A percentile compares a stretch with the other conserved stretches of the same genome.
phyloP scores from a whole-genome alignment of 495 filamentous ascomycete genomes.

The Neurospora sp. region DNA sequence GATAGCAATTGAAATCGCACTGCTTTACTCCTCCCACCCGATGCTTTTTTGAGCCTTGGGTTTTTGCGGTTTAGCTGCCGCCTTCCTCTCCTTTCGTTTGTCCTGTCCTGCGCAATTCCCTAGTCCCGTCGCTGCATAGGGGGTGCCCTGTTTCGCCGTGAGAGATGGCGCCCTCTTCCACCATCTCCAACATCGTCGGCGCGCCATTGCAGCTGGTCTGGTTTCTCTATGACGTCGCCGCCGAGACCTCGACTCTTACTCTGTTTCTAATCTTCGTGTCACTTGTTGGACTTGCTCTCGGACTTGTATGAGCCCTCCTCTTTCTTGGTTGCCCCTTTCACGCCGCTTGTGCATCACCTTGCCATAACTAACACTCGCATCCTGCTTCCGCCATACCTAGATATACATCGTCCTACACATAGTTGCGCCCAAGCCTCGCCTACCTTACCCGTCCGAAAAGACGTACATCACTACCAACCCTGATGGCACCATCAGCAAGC shows the following conservation, averaged over 20 bases:
- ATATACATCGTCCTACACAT: constrained; percentile 60
- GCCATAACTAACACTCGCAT: not conserved
- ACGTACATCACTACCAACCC: constrained; percentile 67
- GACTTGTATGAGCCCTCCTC: constrained; percentile 14
- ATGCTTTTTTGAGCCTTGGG: not conserved
- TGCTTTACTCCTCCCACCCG: not conserved
- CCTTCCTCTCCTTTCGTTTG: not conserved
- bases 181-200: constrained; percentile 3
- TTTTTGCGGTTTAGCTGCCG: not conserved
- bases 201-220: constrained; percentile 17
- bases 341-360: not conserved
- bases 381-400: constrained; percentile 1
- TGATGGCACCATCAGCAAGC: constrained; percentile 47
- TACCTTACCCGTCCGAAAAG: constrained; percentile 67
- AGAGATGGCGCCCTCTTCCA: constrained; percentile 4
- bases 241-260: constrained; percentile 20
- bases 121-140: not conserved
- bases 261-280: constrained; percentile 19
- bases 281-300: constrained; percentile 17
- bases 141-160: not conserved
- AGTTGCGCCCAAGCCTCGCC: constrained; percentile 72
- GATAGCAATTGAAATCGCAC: not conserved
- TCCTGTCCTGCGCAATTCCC: not conserved
- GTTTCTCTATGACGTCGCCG: constrained; percentile 16
- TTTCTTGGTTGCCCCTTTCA: not conserved